Evolutionary conservation across 2,329 filamentous ascomycete genomes (phyloP).

Genomic region (Apiospora hydei): DNA sequence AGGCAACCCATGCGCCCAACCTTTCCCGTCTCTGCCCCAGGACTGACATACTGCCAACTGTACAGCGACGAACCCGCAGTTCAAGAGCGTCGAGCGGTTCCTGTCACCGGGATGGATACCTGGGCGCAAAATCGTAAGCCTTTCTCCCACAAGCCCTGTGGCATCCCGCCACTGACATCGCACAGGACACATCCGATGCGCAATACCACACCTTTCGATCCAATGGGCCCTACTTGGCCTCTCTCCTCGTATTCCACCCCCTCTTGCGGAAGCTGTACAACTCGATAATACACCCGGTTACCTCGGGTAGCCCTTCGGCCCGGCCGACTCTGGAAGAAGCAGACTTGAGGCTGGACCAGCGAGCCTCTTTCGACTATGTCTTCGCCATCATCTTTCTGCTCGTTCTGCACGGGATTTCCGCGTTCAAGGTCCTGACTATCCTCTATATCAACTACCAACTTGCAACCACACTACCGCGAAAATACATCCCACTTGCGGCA

Average conservation of each 20-base stretch:
- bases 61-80: constrained; percentile 81
- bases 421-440: constrained; percentile 81
- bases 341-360: constrained; percentile 68
- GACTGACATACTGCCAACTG: not conserved
- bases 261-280: constrained; percentile 78
- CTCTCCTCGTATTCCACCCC: constrained; percentile 81
- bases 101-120: constrained; percentile 89
- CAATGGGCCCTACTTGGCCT: constrained; percentile 82
- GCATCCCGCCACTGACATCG: constrained; percentile 26
- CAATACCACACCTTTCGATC: constrained; percentile 87
- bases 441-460: constrained; percentile 83
- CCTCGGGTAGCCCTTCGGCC: constrained; percentile 35
- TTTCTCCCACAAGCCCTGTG: not conserved
- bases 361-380: constrained; percentile 80
- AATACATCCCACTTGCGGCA: constrained; percentile 75
- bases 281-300: constrained; percentile 52
- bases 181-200: constrained; percentile 83
- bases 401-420: constrained; percentile 84
- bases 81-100: constrained; percentile 72
- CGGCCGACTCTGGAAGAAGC: constrained; percentile 51
- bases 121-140: constrained; percentile 82
- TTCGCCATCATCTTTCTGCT: constrained; percentile 84
- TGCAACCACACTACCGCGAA: constrained; percentile 73
- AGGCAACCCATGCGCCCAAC: constrained; percentile 35
- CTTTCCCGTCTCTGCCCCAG: not conserved